Evolutionary conservation across 148 eudicot genomes (phyloP).

Genomic region (Fagopyrum esculentum): DNA sequence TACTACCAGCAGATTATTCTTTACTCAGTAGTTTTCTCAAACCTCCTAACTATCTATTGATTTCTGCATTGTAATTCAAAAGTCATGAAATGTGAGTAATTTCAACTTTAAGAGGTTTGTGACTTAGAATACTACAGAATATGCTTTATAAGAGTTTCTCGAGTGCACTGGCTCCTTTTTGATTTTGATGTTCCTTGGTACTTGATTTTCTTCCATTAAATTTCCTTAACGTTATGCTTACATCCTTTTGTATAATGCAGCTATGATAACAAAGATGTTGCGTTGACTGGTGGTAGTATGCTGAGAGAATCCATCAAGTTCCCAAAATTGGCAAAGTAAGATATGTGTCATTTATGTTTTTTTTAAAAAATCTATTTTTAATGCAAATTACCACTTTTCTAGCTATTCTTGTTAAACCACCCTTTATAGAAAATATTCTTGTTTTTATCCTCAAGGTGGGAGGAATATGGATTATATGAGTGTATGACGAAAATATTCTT

Average conservation of each 20-base stretch:
- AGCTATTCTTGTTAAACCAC: no score
- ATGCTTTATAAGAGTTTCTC: not conserved
- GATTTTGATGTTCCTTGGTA: not conserved
- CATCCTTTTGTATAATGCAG: slow-evolving; percentile 41
- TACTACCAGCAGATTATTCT: no score
- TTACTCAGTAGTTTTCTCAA: no score
- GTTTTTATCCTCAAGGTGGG: not conserved
- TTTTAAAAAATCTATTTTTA: no score
- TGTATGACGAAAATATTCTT: not conserved
- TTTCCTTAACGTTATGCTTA: slow-evolving; percentile 9
- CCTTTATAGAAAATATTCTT: not conserved
- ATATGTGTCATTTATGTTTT: slow-evolving; percentile 12
- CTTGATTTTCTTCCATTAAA: not conserved
- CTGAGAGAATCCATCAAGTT: slow-evolving; percentile 92
- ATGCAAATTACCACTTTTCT: no score
- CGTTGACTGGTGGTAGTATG: slow-evolving; percentile 87
- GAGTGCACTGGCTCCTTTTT: not conserved
- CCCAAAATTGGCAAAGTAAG: slow-evolving; percentile 89
- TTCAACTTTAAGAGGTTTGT: not conserved
- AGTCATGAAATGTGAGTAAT: not conserved
- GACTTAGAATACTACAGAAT: not conserved
- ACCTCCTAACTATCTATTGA: no score
- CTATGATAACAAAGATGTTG: slow-evolving; percentile 96
- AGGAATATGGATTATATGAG: not conserved
- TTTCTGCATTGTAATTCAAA: no score